Conservation (phyloP, 1,284 basidiomycete genomes). For the Trichosporon sp. region DNA sequence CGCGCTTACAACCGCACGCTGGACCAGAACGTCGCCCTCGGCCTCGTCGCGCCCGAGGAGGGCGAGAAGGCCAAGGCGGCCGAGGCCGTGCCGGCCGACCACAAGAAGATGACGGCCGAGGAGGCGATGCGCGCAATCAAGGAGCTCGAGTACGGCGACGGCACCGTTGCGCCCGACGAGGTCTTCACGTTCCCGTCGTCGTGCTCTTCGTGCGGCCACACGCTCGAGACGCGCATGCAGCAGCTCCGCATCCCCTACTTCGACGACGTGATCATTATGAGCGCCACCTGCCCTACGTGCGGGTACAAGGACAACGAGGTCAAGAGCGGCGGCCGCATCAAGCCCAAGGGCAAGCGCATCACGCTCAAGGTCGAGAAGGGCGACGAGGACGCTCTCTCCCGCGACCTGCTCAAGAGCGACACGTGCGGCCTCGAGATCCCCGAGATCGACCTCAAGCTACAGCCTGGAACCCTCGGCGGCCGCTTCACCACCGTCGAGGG, state of each 20-base stretch:
- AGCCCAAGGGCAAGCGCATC: conserved; percentile 76
- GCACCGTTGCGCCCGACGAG: conserved; percentile 62
- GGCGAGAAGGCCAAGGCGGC: conserved; percentile 4
- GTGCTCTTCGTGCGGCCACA: conserved; percentile 83
- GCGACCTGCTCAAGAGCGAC: conserved; percentile 95
- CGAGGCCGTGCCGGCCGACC: conserved; percentile 50
- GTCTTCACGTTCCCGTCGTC: conserved; percentile 81
- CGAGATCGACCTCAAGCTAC: conserved; percentile 88
- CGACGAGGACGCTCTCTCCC: conserved; percentile 85
- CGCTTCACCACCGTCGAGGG: conserved; percentile 97
- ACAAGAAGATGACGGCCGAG: conserved; percentile 44
- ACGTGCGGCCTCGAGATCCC: conserved; percentile 86
- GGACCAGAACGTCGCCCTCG: conserved; percentile 78
- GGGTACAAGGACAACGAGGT: conserved; percentile 98
- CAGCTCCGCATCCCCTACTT: conserved; percentile 97
- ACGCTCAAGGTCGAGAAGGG: conserved; percentile 70
- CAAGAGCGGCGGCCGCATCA: conserved; percentile 87
- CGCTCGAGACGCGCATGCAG: conserved; percentile 87
- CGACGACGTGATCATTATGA: conserved; percentile 99
- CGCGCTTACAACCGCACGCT: conserved; percentile 75
- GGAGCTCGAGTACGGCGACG: conserved; percentile 28
- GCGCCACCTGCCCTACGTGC: conserved; percentile 89
- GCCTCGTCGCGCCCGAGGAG: conserved; percentile 53
- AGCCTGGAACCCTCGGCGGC: conserved; percentile 93
- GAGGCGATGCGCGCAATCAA: conserved; percentile 23